These are phyloP conservation scores for Xerocomus minutiporus DNA, from an alignment of 1,284 basidiomycete species.

Conservation along the genomic window DNA sequence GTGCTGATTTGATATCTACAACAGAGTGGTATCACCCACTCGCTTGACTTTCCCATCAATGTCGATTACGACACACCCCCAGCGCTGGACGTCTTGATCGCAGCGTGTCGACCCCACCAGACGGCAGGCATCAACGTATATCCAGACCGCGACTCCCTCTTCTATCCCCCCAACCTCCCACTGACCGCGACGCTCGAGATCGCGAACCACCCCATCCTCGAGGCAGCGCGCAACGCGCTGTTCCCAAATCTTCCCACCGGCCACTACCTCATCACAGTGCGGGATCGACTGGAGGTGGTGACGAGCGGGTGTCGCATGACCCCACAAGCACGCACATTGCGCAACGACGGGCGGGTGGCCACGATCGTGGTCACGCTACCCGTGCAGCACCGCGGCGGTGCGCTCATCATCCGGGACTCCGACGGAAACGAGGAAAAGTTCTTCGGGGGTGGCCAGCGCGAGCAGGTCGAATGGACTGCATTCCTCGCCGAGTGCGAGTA, in stretches of 20 bases:
- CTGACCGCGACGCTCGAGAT: conserved; percentile 72
- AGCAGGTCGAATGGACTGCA: conserved; percentile 70
- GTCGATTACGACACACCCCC: conserved; percentile 70
- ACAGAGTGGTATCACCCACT: conserved; percentile 73
- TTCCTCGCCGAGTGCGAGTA: conserved; percentile 69
- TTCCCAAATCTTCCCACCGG: conserved; percentile 66
- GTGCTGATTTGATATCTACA: neutral
- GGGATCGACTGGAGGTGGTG: conserved; percentile 68
- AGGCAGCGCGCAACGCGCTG: conserved; percentile 62
- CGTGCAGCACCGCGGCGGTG: conserved; percentile 66
- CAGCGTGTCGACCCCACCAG: conserved; percentile 64
- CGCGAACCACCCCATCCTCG: conserved; percentile 73
- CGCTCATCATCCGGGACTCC: conserved; percentile 51
- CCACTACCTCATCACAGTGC: conserved; percentile 61
- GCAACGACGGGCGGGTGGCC: conserved; percentile 63
- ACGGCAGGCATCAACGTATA: conserved; percentile 52
- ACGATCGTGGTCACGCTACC: conserved; percentile 71
- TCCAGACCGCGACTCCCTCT: conserved; percentile 60
- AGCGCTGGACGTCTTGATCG: conserved; percentile 73
- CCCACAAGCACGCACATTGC: conserved; percentile 46
- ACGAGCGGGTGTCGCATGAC: conserved; percentile 56
- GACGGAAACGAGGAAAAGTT: conserved; percentile 62
- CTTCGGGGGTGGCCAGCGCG: conserved; percentile 55
- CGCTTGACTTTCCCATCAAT: conserved; percentile 76
- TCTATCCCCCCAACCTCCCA: conserved; percentile 67